A percentile compares a stretch with the other conserved stretches of the same genome.
Evolutionary conservation across 2,329 filamentous ascomycete species (phyloP).

Genomic region (Metarhizium humberi): DNA sequence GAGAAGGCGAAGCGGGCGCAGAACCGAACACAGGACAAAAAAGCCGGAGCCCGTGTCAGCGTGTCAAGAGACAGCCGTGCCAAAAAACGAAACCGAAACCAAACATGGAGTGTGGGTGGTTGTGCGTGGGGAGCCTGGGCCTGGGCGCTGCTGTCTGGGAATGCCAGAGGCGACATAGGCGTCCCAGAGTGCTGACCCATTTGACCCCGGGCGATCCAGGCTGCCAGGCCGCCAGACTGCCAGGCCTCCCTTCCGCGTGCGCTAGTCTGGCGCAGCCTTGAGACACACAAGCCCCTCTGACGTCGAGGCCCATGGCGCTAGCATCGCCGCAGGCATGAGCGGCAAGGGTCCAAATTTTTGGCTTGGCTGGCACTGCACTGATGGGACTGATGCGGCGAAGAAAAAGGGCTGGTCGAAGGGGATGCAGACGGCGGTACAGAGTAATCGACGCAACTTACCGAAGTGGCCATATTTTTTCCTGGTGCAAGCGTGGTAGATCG

Average conservation of each 20-base stretch:
- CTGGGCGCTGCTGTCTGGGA: slow-evolving; percentile 1
- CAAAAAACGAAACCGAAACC: neutral
- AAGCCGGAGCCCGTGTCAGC: neutral
- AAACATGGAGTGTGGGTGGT: neutral
- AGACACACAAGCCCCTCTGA: slow-evolving; percentile 28
- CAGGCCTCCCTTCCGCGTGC: slow-evolving; percentile 14
- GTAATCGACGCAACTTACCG: slow-evolving; percentile 21
- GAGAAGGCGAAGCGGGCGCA: slow-evolving; percentile 1
- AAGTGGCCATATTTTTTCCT: slow-evolving; percentile 21
- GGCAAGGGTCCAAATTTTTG: neutral
- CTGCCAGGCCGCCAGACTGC: no score
- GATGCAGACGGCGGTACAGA: neutral
- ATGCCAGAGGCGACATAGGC: no score
- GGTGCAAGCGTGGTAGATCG: neutral
- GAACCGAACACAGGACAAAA: slow-evolving; percentile 11
- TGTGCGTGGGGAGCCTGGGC: neutral
- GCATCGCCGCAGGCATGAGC: neutral
- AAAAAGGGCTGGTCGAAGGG: neutral
- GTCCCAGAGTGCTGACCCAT: no score
- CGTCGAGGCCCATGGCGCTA: slow-evolving; percentile 17
- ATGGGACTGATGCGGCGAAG: neutral
- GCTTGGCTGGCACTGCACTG: neutral
- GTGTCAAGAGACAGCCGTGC: neutral
- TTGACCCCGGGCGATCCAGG: no score
- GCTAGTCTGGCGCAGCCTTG: slow-evolving; percentile 24